A percentile compares a stretch with the other conserved stretches of the same genome.
These are phyloP conservation scores for Tuber calosporum DNA, from an alignment of 495 filamentous ascomycete species.

Conservation along the genomic window DNA sequence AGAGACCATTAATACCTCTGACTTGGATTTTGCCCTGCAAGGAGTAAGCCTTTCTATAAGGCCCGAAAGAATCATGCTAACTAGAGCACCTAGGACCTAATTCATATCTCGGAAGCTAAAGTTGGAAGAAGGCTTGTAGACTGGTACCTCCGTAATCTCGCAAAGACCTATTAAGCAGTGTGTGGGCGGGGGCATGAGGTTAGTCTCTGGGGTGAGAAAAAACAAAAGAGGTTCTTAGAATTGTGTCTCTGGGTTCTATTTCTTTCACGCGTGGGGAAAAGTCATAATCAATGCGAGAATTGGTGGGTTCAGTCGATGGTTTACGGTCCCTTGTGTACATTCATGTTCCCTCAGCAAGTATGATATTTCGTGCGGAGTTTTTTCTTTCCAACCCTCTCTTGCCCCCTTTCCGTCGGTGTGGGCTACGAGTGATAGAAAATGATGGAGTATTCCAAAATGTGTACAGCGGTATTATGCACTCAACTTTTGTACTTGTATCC, in stretches of 20 bases:
- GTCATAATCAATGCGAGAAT: neutral
- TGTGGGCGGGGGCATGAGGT: neutral
- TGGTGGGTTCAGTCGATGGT: neutral
- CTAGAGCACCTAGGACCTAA: constrained; percentile 60
- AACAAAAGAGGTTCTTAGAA: neutral
- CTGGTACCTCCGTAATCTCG: constrained; percentile 96
- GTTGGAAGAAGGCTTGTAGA: constrained; percentile 92
- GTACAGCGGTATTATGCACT: neutral
- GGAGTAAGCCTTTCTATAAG: constrained; percentile 53
- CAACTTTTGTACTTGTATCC: neutral
- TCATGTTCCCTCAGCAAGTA: neutral
- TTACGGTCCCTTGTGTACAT: neutral
- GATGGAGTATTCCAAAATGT: neutral
- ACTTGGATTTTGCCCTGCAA: constrained; percentile 94
- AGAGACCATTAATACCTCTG: constrained; percentile 79
- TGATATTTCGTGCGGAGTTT: neutral
- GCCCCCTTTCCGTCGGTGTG: neutral
- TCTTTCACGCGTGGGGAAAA: neutral
- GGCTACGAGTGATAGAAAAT: neutral
- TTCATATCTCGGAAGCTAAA: constrained; percentile 98
- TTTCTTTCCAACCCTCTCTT: neutral
- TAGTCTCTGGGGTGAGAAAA: neutral
- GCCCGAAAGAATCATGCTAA: constrained; percentile 7
- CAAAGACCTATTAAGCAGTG: constrained; percentile 68
- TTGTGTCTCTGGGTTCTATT: neutral